Base-by-base conservation (phyloP, 2,329 filamentous ascomycete species). In the Orbilia brochopaga region DNA sequence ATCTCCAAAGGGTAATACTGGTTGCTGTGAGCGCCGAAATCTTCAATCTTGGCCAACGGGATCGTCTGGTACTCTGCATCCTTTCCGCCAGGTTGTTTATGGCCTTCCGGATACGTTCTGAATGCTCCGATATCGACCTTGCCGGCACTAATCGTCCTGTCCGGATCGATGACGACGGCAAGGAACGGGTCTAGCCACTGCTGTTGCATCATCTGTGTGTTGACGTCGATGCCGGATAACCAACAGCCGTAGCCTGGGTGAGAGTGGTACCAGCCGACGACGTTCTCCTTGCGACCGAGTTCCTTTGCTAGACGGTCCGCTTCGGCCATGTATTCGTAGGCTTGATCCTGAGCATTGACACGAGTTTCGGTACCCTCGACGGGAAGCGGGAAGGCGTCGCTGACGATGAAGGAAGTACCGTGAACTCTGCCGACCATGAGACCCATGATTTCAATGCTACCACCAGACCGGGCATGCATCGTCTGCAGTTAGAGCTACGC, bases 61-160 rank as follows among this genome's bases (percentile, higher is more conserved):
- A 99, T 94, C 1, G 87, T 87, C 77, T 90, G 86, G 78, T 87
- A 88, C 35, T 87, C 86, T 74, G 89, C 85, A 3, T 79, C 81
- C 62, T 81, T 80, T 40, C 82, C 80, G 57, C 80, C 80, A 58
- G 81, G 77, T 19, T 86, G 82, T 73, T 87, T 88, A 80, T 94
- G 88, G 73, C 85, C 84, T 48, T 89, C 85, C 0, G 93, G 91
- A 77, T 89, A 97, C 1, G 94, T 97, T 76, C 94, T 85, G 82
- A 99, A 99, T 1, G 93, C 94, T 59, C 94, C 94, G 74, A 99
- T 97, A 78, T 99, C 94, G 69, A 99, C 92, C 79, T 96, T 96
- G 67, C 93, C 92, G 0, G 92, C 90, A 65, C 88, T 93, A 76
- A 97, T 92, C 15, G 94, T 99, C 75, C 93, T 89, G 79, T 99